Evolutionary conservation across 257 asterid species (phyloP).

Genomic region (Solanum rostratum): DNA sequence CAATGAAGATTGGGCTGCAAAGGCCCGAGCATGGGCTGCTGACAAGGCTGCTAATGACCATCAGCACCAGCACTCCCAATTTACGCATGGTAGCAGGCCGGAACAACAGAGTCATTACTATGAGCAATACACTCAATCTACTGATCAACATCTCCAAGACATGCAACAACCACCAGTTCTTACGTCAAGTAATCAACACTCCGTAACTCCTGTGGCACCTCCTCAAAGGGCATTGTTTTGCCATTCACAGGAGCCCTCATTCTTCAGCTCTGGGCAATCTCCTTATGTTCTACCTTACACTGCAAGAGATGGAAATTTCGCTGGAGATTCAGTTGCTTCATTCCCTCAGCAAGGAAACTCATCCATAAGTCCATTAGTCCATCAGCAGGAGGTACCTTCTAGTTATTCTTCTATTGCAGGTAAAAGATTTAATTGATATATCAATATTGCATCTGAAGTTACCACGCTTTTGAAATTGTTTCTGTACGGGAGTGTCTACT

Average conservation of each 20-base stretch:
- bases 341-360: slow-evolving; percentile 42
- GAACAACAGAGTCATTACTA: slow-evolving; percentile 45
- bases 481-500: neutral
- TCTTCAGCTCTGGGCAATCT: slow-evolving; percentile 34
- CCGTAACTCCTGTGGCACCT: slow-evolving; percentile 28
- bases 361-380: slow-evolving; percentile 53
- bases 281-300: slow-evolving; percentile 36
- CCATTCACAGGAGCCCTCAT: slow-evolving; percentile 37
- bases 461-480: slow-evolving; percentile 26
- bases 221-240: slow-evolving; percentile 24
- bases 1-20: slow-evolving; percentile 92
- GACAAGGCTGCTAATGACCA: slow-evolving; percentile 57
- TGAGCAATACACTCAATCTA: slow-evolving; percentile 40
- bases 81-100: slow-evolving; percentile 33
- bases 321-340: slow-evolving; percentile 46
- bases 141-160: slow-evolving; percentile 37
- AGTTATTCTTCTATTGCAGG: slow-evolving; percentile 99
- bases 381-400: slow-evolving; percentile 99
- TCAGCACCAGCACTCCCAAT: slow-evolving; percentile 48
- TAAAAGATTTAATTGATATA: slow-evolving; percentile 47
- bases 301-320: slow-evolving; percentile 42
- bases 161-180: slow-evolving; percentile 22
- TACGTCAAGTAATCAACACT: slow-evolving; percentile 43
- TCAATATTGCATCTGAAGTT: slow-evolving; percentile 33
- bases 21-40: slow-evolving; percentile 98